A percentile compares a stretch with the other conserved stretches of the same genome.
These are phyloP conservation scores for Alternaria longipes DNA, from an alignment of 2,329 filamentous ascomycete genomes.

Conservation along the genomic window DNA sequence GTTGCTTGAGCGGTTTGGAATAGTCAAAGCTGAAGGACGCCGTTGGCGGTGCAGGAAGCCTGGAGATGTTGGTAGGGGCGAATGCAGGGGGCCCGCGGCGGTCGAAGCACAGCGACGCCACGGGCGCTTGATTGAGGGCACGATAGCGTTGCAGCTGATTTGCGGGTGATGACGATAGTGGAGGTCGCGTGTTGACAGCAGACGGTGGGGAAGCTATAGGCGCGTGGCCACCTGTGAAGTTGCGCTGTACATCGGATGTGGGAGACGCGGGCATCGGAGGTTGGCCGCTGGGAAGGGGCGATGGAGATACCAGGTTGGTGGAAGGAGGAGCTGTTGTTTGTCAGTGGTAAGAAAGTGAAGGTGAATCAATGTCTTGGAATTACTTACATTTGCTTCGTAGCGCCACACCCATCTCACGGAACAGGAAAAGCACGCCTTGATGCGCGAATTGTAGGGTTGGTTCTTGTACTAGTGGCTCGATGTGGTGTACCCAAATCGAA, in stretches of 20 bases:
- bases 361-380: constrained; percentile 77
- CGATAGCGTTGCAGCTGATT: background rate
- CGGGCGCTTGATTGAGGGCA: background rate
- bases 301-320: background rate
- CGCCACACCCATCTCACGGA: constrained; percentile 66
- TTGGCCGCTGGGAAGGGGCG: background rate
- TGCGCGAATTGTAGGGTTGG: constrained; percentile 15
- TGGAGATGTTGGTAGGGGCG: constrained; percentile 49
- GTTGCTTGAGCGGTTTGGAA: background rate
- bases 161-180: background rate
- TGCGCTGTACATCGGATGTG: background rate
- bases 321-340: background rate
- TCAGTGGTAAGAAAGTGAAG: constrained; percentile 62
- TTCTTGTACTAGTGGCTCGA: constrained; percentile 17
- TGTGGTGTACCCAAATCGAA: constrained; percentile 24
- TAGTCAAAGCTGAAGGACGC: constrained; percentile 37
- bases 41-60: background rate
- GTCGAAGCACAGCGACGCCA: constrained; percentile 54
- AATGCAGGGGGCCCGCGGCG: constrained; percentile 52
- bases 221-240: background rate
- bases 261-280: background rate
- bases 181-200: background rate
- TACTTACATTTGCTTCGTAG: constrained; percentile 75
- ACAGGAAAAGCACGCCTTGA: constrained; percentile 23
- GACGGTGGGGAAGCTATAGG: background rate